Conservation (phyloP, 2,329 filamentous ascomycete genomes). For the Fusarium anguioides region DNA sequence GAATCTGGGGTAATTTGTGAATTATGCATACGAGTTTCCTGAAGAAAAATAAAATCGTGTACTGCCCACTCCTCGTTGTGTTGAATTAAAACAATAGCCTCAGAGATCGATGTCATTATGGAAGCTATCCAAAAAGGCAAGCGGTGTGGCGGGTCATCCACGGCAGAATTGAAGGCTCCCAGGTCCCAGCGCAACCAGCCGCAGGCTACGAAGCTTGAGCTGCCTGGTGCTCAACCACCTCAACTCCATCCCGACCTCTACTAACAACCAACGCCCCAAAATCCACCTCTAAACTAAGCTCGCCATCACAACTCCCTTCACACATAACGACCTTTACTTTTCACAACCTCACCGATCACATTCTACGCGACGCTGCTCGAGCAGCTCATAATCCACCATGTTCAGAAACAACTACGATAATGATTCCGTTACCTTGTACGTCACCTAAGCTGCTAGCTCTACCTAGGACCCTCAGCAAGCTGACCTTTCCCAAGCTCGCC, state of each 20-base stretch:
- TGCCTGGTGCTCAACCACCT: conserved; percentile 48
- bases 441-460: conserved; percentile 44
- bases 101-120: conserved; percentile 22
- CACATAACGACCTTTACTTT: conserved; percentile 11
- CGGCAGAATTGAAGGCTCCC: conserved; percentile 31
- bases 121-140: conserved; percentile 30
- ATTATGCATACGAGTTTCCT: neutral
- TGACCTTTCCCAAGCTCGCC: conserved; percentile 76
- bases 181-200: conserved; percentile 40
- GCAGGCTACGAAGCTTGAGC: conserved; percentile 53
- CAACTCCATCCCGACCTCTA: conserved; percentile 38
- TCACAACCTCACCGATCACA: conserved; percentile 11
- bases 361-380: conserved; percentile 36
- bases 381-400: conserved; percentile 65
- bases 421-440: conserved; percentile 99
- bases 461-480: conserved; percentile 33
- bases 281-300: conserved; percentile 34
- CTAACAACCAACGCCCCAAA: conserved; percentile 31
- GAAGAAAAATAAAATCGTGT: neutral
- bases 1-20: too few species aligned
- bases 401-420: conserved; percentile 99
- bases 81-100: neutral
- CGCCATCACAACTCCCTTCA: conserved; percentile 28
- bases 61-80: too few species aligned
- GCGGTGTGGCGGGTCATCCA: conserved; percentile 43